Percentiles rank a stretch among this genome's conserved stretches.
Evolutionary conservation across 805 yeast genomes (phyloP).

Genomic region (Hanseniaspora clermontiae): DNA sequence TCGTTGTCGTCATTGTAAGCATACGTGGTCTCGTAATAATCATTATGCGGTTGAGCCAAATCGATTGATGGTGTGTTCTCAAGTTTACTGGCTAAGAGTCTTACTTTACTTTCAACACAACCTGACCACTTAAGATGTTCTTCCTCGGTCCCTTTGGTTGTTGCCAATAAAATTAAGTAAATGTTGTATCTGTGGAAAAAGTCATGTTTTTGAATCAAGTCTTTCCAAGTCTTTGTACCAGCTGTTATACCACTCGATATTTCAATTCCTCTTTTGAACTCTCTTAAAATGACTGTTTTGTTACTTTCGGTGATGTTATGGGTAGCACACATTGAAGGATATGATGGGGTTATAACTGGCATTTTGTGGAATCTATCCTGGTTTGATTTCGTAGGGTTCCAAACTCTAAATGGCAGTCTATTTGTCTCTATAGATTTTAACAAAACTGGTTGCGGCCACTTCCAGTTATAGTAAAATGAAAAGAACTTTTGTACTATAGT

Average conservation of each 20-base stretch:
- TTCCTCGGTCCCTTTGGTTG: constrained; percentile 60
- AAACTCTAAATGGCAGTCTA: constrained; percentile 85
- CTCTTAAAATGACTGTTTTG: constrained; percentile 66
- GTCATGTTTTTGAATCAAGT: constrained; percentile 62
- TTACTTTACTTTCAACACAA: constrained; percentile 74
- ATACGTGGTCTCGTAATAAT: constrained; percentile 51
- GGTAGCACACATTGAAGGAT: constrained; percentile 92
- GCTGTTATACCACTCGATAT: constrained; percentile 54
- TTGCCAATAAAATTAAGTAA: constrained; percentile 69
- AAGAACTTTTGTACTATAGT: constrained; percentile 84
- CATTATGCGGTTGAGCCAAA: constrained; percentile 82
- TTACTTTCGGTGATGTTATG: constrained; percentile 89
- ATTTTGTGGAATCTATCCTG: constrained; percentile 81
- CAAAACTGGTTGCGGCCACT: constrained; percentile 96
- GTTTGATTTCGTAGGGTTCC: constrained; percentile 89
- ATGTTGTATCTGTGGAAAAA: constrained; percentile 77
- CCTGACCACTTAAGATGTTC: constrained; percentile 89
- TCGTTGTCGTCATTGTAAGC: constrained; percentile 41
- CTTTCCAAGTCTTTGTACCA: constrained; percentile 61
- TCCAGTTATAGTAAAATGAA: constrained; percentile 76
- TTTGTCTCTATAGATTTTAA: constrained; percentile 92
- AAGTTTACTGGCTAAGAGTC: constrained; percentile 70
- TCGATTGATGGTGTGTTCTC: constrained; percentile 65
- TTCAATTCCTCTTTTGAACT: constrained; percentile 62
- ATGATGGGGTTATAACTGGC: constrained; percentile 98